A percentile compares a stretch with the other conserved stretches of the same genome.
Conservation (phyloP, 2,329 filamentous ascomycete genomes). For the Leptographium procerum region DNA sequence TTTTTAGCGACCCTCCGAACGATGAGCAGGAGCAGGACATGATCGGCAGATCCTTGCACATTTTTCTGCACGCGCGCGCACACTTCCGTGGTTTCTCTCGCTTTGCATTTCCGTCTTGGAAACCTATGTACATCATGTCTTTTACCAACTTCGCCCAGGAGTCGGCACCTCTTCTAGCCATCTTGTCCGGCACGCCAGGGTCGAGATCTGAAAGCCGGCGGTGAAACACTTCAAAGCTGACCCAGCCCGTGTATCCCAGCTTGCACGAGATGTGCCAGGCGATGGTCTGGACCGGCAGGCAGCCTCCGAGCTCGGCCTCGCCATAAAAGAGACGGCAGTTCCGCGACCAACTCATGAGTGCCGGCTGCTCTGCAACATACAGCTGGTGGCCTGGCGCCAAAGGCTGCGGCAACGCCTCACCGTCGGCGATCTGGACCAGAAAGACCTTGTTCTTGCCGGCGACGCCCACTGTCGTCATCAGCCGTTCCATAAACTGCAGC, state of each 20-base stretch:
- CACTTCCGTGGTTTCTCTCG: background rate
- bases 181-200: slow-evolving; percentile 32
- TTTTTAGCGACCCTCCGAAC: background rate
- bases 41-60: background rate
- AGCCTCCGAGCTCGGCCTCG: slow-evolving; percentile 41
- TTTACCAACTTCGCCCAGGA: slow-evolving; percentile 32
- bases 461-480: slow-evolving; percentile 33
- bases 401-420: slow-evolving; percentile 37
- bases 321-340: slow-evolving; percentile 51
- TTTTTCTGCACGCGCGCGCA: background rate
- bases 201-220: slow-evolving; percentile 34
- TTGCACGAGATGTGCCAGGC: slow-evolving; percentile 39
- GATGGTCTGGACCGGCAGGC: slow-evolving; percentile 44
- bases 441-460: slow-evolving; percentile 38
- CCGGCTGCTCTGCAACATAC: slow-evolving; percentile 39
- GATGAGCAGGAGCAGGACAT: background rate
- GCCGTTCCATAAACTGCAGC: slow-evolving; percentile 29
- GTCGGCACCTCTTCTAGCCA: slow-evolving; percentile 37
- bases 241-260: slow-evolving; percentile 46
- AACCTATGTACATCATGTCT: background rate
- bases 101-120: background rate
- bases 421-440: slow-evolving; percentile 53
- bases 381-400: slow-evolving; percentile 39
- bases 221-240: slow-evolving; percentile 50
- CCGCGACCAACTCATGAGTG: slow-evolving; percentile 52